Evolutionary conservation across 257 asterid genomes (phyloP), one percentile per base, ranked within the genome.

Genomic region (Nicotiana noctiflora): DNA sequence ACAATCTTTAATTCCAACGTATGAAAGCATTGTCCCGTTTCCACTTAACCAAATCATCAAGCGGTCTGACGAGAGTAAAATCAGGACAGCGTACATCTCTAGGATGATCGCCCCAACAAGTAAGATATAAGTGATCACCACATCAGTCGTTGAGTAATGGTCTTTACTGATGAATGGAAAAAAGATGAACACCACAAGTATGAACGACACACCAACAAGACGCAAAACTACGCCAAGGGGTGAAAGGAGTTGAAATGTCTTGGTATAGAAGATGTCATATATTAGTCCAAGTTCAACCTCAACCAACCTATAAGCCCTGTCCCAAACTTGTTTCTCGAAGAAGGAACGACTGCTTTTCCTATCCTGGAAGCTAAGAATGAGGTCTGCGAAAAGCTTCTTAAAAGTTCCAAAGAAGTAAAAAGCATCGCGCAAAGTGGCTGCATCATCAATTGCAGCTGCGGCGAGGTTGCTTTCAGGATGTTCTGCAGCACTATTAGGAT

Each of bases 351-450:
- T 86, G 11, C 5, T 79, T 25, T 84, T 78, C 5, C 55, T 55
- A 53, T 86, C 86, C 31, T 83, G 87, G 86, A 86, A 84, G 81
- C 88, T 86, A 37, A 84, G 87, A 18, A 86, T 84, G 68, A 86
- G 78, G 75, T 84, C 89, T 3, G 87, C 86, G 23, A 86, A 84
- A 5, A 86, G 85, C 82, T 66, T 63, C 44, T 64, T 82, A 87
- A 84, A 86, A 31, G 87, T 82, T 23, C 32, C 9, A 34, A 83
- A 86, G 82, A 81, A 86, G 2, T 9, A 34, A 67, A 74, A 64
- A 10, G 87, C 87, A 17, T 83, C 80, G 34, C 46, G 75, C 79
- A 83, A 44, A 40, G 79, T 6, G 53, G 4, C 7, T 2, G 31
- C 44, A 6, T 85, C 86, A 0, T 0, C 8, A 8, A 65, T 65